These are phyloP conservation scores for Passalora sequoiae DNA, from an alignment of 2,329 filamentous ascomycete genomes.

Conservation along the genomic window DNA sequence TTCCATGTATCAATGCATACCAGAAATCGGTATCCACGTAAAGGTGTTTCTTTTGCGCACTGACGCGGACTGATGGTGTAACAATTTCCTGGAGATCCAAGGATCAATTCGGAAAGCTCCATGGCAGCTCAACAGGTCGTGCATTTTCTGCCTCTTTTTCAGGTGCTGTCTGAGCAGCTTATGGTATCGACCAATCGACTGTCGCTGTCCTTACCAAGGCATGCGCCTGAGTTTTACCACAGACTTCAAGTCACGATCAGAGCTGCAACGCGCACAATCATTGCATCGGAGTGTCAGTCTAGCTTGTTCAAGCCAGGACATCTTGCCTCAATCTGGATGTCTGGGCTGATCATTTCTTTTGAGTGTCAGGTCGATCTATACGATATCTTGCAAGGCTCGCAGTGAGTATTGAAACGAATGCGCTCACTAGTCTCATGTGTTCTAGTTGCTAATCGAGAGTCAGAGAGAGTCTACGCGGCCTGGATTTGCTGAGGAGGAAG, in stretches of 20 bases:
- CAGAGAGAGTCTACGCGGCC: slow-evolving; percentile 20
- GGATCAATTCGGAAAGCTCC: slow-evolving; percentile 13
- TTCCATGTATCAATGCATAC: slow-evolving; percentile 23
- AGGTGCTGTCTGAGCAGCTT: slow-evolving; percentile 33
- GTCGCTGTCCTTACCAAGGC: slow-evolving; percentile 33
- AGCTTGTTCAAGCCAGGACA: slow-evolving; percentile 34
- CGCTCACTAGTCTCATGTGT: neutral
- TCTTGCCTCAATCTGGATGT: slow-evolving; percentile 37
- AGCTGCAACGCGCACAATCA: slow-evolving; percentile 29
- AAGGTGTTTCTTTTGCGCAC: slow-evolving; percentile 21
- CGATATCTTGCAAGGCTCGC: slow-evolving; percentile 21
- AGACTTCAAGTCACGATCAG: slow-evolving; percentile 31
- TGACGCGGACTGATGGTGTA: slow-evolving; percentile 26
- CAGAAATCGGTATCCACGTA: slow-evolving; percentile 16
- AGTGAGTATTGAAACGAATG: slow-evolving; percentile 8
- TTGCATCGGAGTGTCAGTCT: slow-evolving; percentile 22
- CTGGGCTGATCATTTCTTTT: slow-evolving; percentile 36
- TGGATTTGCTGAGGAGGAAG: slow-evolving; percentile 21
- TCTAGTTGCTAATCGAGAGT: neutral
- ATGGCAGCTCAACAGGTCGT: slow-evolving; percentile 19
- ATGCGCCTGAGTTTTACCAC: slow-evolving; percentile 29
- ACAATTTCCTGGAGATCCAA: slow-evolving; percentile 22
- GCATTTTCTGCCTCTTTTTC: slow-evolving; percentile 28
- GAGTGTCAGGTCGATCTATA: slow-evolving; percentile 32
- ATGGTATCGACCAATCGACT: slow-evolving; percentile 35